Evolutionary conservation across 805 yeast species (phyloP).

Genomic region (Candida gorgasii): DNA sequence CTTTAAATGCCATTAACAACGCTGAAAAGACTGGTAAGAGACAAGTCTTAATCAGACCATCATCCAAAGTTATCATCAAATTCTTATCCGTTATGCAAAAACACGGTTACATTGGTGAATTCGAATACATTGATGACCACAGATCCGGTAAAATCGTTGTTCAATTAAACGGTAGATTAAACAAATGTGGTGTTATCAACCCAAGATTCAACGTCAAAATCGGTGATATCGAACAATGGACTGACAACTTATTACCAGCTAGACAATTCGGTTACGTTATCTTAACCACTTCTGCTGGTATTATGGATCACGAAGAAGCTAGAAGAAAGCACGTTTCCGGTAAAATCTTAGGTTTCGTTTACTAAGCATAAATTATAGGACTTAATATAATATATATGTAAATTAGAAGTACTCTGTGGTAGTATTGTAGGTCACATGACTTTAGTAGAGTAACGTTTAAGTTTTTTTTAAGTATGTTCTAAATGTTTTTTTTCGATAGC

Average conservation of each 20-base stretch:
- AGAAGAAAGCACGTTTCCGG: conserved; percentile 99
- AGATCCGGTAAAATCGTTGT: conserved; percentile 97
- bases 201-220: conserved; percentile 98
- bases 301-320: conserved; percentile 99
- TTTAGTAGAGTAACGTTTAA: too few relatives aligned
- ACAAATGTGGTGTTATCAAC: conserved; percentile 98
- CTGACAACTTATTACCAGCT: conserved; percentile 96
- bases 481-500: too few relatives aligned
- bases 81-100: conserved; percentile 95
- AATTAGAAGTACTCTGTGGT: not conserved
- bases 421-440: too few relatives aligned
- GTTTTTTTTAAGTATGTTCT: too few relatives aligned
- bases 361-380: conserved; percentile 6
- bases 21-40: conserved; percentile 99
- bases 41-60: conserved; percentile 97
- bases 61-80: conserved; percentile 97
- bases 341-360: conserved; percentile 94
- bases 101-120: conserved; percentile 98
- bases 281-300: conserved; percentile 98
- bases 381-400: not conserved
- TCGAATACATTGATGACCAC: conserved; percentile 98
- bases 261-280: conserved; percentile 98
- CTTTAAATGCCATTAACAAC: conserved; percentile 96
- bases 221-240: conserved; percentile 96
- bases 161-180: conserved; percentile 95